Base-by-base conservation (phyloP, 208 protist species). In the Acanthamoeba royreba region DNA sequence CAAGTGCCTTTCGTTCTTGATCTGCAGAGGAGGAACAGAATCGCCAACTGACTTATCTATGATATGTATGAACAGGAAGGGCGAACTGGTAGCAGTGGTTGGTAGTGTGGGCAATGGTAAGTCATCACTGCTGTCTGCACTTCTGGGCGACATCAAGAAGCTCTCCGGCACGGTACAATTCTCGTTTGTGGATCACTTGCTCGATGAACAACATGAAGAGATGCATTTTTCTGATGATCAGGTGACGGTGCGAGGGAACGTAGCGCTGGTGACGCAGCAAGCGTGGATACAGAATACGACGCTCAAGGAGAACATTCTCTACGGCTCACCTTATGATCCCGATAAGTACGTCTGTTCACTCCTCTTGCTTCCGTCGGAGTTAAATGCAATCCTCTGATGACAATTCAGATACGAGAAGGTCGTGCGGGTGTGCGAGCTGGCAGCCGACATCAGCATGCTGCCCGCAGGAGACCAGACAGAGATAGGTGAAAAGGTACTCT, bases 221-320 rank as follows among this genome's bases (percentile, higher is more conserved):
- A n/a, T n/a, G n/a, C n/a, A n/a, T n/a, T n/a, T n/a, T n/a, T n/a
- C n/a, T n/a, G n/a, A n/a, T n/a, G n/a, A n/a, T 1, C n/a, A 79
- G 15, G 43, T 97, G n/a, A 43, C 7, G 2, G 77, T 95, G 9
- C 25, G 63, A 11, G 97, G 96, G 1, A 28, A 4, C 7, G 77
- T 98, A 17, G 98, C 97, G 0, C 98, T 98, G 66, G 96, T 98
- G 13, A 85, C 98, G 31, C 98, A 99, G 94, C 93, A 97, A 94
- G 93, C 97, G 22, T 98, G 97, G 96, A 98, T 98, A 25, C 87
- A 96, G 5, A 98, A 97, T 86, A 81, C 92, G 8, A 98, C 97
- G 2, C 28, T 99, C 5, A 74, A 77, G 13, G 96, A 99, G 15
- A 99, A 99, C 92, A 98, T 99, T 77, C 58, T 98, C n/a, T 98